Evolutionary conservation across 2,329 filamentous ascomycete species (phyloP), one percentile per base, ranked within the genome.

Genomic region (Aspergillus novoparasiticus): DNA sequence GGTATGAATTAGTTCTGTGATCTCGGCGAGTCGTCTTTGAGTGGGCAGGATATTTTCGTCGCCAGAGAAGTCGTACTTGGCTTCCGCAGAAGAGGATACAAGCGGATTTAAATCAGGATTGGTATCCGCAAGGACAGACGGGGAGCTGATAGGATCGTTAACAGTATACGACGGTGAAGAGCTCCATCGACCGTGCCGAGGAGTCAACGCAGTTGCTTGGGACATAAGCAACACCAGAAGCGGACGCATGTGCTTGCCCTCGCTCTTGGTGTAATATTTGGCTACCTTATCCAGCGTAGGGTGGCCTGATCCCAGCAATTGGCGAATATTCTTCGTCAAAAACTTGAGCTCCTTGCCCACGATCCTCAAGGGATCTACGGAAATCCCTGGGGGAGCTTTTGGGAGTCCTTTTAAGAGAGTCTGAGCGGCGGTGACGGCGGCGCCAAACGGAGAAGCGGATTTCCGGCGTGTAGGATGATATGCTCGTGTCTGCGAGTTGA

Each of bases 331-430:
- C 60, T 93, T 93, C 12, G 92, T 97, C 73, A 98, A 82, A 72
- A 94, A 96, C 80, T 96, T 95, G 89, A 99, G 92, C 83, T 98
- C 94, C 81, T 97, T 96, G 66, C 92, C 94, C 39, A 98, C 94
- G 39, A 92, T 90, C 66, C 92, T 88, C 73, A 98, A 85, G 39
- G 94, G 94, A 77, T 98, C 94, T 72, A 97, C 87, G 65, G 89
- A 87, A 81, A 96, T 87, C 63, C 87, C 86, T 16, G 76, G 68
- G 45, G 78, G 74, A 54, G 72, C 71, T 66, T 75, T 78, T 36
- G 73, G 79, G 43, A 81, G 71, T 43, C 79, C 76, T 65, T 82
- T 80, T 68, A 82, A 77, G 59, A 81, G 72, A 50, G 76, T 79
- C 69, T 82, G 86, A 50, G 86, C 86, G 45, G 85, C 84, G 53